A percentile compares a stretch with the other conserved stretches of the same genome.
These are phyloP conservation scores for Solanum hybrid DNA, from an alignment of 305 asterid species.

Conservation along the genomic window DNA sequence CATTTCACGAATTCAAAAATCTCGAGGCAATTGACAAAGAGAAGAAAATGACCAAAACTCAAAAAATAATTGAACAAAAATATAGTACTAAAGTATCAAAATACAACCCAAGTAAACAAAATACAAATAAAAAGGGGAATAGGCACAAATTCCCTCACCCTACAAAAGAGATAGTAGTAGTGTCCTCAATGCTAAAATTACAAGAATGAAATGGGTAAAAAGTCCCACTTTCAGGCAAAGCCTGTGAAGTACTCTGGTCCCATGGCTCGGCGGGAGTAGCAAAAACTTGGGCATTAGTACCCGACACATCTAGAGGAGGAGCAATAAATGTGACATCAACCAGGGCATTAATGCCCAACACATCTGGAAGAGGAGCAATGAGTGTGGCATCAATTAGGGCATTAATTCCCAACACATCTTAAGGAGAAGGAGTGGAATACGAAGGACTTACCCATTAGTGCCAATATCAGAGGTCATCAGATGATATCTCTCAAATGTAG, in stretches of 20 bases:
- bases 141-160: neutral
- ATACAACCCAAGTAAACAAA: neutral
- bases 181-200: neutral
- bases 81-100: neutral
- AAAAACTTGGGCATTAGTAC: neutral
- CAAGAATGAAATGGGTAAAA: neutral
- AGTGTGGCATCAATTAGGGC: neutral
- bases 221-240: neutral
- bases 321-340: neutral
- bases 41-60: neutral
- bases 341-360: neutral
- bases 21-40: neutral
- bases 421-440: neutral
- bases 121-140: neutral
- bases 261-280: neutral
- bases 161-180: neutral
- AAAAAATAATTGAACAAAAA: neutral
- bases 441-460: neutral
- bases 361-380: neutral
- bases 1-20: too few relatives aligned
- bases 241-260: neutral
- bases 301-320: neutral
- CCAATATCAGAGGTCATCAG: neutral
- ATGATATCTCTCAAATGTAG: neutral
- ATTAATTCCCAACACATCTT: neutral